These are phyloP conservation scores for Chlorella variabilis DNA, from an alignment of 163 green algal genomes.

Conservation along the genomic window DNA sequence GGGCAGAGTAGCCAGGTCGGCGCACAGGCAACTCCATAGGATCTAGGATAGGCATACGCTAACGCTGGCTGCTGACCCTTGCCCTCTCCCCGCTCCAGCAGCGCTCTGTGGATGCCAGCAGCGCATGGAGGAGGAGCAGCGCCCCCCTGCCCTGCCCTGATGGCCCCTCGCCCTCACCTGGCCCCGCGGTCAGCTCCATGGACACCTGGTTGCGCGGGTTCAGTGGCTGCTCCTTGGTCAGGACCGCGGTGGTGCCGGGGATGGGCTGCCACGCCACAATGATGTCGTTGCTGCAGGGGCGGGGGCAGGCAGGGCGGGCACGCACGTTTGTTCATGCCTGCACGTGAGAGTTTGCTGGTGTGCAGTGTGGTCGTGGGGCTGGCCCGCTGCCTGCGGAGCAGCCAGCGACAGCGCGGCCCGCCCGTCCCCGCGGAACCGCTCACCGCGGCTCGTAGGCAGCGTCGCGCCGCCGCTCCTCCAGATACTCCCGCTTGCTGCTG, in stretches of 20 bases:
- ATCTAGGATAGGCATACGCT: too few relatives aligned
- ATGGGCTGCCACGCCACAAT: slow-evolving; percentile 40
- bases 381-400: too few relatives aligned
- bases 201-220: slow-evolving; percentile 51
- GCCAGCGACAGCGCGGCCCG: not conserved
- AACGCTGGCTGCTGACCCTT: too few relatives aligned
- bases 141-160: too few relatives aligned
- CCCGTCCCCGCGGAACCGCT: too few relatives aligned
- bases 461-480: not conserved
- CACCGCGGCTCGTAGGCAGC: slow-evolving; percentile 8
- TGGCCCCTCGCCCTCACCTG: not conserved
- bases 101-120: too few relatives aligned
- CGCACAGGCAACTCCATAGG: too few relatives aligned
- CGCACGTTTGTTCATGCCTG: not conserved
- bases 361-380: too few relatives aligned
- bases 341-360: too few relatives aligned
- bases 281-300: slow-evolving; percentile 39
- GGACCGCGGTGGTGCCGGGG: slow-evolving; percentile 34
- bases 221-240: slow-evolving; percentile 42
- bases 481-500: slow-evolving; percentile 21
- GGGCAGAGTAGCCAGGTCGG: too few relatives aligned
- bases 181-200: slow-evolving; percentile 40
- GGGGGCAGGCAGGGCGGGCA: not conserved
- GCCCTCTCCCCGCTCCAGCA: too few relatives aligned
- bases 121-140: too few relatives aligned